Conservation (phyloP, 2,329 filamentous ascomycete species). For the Cladosporium sp. region DNA sequence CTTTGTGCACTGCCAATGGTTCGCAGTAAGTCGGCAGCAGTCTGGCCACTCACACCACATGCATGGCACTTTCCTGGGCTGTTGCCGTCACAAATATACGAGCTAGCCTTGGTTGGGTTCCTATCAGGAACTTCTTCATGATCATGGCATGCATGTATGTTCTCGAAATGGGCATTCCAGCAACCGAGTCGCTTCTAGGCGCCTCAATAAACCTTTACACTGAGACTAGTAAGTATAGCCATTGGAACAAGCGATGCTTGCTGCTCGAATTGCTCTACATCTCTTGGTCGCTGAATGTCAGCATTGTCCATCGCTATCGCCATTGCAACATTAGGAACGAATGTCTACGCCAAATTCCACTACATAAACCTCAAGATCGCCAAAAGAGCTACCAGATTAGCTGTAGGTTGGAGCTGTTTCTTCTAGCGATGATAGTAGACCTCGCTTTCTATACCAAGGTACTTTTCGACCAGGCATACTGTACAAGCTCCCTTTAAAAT, state of each 20-base stretch:
- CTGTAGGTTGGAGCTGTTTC: background rate
- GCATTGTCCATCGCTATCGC: background rate
- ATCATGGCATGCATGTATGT: background rate
- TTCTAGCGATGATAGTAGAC: background rate
- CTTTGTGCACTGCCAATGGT: background rate
- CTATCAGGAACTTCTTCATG: background rate
- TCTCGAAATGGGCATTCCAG: background rate
- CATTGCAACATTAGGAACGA: background rate
- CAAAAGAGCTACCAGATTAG: background rate
- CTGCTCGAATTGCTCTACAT: background rate
- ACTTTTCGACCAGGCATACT: background rate
- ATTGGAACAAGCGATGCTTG: background rate
- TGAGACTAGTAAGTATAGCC: background rate
- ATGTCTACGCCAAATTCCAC: background rate
- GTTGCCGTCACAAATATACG: background rate
- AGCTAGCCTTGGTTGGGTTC: background rate
- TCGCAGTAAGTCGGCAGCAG: background rate
- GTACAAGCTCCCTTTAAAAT: background rate
- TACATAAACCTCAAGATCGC: background rate
- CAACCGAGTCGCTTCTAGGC: background rate
- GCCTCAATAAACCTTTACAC: background rate
- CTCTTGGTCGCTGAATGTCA: background rate
- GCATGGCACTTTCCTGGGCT: background rate
- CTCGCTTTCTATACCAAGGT: background rate
- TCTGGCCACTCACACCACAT: background rate